phyloP scores from a whole-genome alignment of 2,329 filamentous ascomycete species.

The Colletotrichum phormii region DNA sequence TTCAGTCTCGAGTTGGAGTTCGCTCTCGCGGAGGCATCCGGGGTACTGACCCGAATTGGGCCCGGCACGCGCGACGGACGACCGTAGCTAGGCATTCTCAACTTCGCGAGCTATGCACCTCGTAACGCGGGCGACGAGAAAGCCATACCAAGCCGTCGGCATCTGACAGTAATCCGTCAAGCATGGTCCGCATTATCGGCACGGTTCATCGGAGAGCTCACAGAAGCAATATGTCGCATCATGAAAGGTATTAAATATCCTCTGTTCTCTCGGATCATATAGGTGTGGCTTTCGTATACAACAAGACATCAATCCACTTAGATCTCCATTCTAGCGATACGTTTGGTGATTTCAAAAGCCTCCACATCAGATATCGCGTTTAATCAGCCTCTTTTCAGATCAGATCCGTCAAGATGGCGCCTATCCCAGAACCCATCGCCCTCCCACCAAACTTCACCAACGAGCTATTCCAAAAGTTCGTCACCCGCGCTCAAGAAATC shows the following conservation, averaged over 20 bases:
- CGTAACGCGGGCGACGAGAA: neutral
- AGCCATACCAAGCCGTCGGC: neutral
- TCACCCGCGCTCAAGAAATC: conserved; percentile 36
- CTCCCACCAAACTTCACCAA: conserved; percentile 33
- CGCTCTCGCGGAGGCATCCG: neutral
- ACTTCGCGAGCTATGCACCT: neutral
- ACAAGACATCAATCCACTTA: neutral
- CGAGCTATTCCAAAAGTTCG: conserved; percentile 41
- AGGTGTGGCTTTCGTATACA: neutral
- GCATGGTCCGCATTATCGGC: neutral
- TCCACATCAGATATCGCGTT: neutral
- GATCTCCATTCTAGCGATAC: neutral
- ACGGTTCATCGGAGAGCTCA: neutral
- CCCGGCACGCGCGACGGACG: neutral
- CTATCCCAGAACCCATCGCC: conserved; percentile 15
- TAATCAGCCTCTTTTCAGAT: neutral
- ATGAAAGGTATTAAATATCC: neutral
- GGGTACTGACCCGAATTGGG: neutral
- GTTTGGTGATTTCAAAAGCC: neutral
- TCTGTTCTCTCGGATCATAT: neutral
- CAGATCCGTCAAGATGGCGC: conserved; percentile 6
- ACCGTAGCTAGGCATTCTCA: neutral
- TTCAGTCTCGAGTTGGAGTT: neutral
- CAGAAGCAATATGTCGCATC: neutral
- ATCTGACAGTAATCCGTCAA: neutral